Evolutionary conservation across 306 rosid species (phyloP).

Genomic region (Herpetospermum pedunculosum): DNA sequence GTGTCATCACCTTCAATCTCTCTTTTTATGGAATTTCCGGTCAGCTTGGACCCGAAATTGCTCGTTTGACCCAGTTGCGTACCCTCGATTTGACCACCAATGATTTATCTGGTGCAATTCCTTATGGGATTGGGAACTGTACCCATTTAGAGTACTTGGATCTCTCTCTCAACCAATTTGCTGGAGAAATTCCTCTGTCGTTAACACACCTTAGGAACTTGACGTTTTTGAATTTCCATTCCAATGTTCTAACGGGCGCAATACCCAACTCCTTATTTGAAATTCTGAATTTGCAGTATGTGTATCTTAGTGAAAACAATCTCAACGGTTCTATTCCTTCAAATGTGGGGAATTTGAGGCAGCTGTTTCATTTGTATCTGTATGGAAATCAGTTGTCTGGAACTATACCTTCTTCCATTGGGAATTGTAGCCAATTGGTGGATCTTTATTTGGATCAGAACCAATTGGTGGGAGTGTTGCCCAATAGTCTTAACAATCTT

Average conservation of each 20-base stretch:
- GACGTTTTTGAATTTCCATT: conserved; percentile 16
- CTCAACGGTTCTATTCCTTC: conserved; percentile 48
- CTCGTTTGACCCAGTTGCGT: conserved; percentile 26
- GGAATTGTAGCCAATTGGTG: conserved; percentile 37
- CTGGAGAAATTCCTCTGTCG: conserved; percentile 36
- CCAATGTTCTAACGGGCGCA: conserved; percentile 26
- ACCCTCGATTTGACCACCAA: conserved; percentile 27
- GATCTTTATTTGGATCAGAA: conserved; percentile 27
- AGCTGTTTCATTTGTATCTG: conserved; percentile 15
- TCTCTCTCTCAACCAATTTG: conserved; percentile 28
- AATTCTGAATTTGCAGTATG: conserved; percentile 12
- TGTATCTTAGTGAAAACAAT: conserved; percentile 26
- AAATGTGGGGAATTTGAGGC: conserved; percentile 30
- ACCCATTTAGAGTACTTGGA: conserved; percentile 31
- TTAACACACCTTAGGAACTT: conserved; percentile 23
- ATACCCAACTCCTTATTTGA: conserved; percentile 41
- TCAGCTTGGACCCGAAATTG: conserved; percentile 42
- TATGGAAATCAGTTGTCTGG: conserved; percentile 32
- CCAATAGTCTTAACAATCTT: conserved; percentile 35
- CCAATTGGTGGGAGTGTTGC: conserved; percentile 35
- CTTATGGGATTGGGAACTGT: conserved; percentile 31
- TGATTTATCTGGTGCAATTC: conserved; percentile 31
- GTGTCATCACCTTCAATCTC: conserved; percentile 44
- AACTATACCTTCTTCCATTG: conserved; percentile 54
- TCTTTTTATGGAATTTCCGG: conserved; percentile 34